These are phyloP conservation scores for Fusarium albidum DNA, from an alignment of 2,329 filamentous ascomycete genomes.

Conservation along the genomic window DNA sequence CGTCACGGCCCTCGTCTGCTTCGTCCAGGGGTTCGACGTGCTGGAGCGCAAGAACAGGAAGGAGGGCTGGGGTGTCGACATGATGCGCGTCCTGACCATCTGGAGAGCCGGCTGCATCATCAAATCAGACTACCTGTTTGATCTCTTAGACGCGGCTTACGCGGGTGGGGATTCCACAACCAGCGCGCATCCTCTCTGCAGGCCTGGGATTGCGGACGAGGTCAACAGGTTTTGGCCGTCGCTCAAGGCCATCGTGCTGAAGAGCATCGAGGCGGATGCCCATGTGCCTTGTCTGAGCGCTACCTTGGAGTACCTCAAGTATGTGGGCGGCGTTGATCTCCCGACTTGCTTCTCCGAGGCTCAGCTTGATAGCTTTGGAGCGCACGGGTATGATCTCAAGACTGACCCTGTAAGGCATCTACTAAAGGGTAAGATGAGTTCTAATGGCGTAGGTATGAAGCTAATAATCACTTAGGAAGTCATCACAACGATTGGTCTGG, in stretches of 20 bases:
- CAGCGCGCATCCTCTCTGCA: conserved; percentile 45
- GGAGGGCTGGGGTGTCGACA: conserved; percentile 67
- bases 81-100: conserved; percentile 62
- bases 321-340: conserved; percentile 64
- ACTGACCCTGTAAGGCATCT: conserved; percentile 14
- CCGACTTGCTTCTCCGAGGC: conserved; percentile 76
- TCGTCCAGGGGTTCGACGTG: conserved; percentile 71
- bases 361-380: conserved; percentile 75
- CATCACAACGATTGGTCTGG: conserved; percentile 14
- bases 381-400: conserved; percentile 50
- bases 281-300: conserved; percentile 67
- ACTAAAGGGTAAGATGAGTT: conserved; percentile 5
- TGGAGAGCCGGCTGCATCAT: conserved; percentile 79
- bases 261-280: conserved; percentile 63
- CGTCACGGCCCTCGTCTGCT: conserved; percentile 66
- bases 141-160: conserved; percentile 61
- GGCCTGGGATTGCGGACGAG: conserved; percentile 51
- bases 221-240: conserved; percentile 58
- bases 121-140: conserved; percentile 69
- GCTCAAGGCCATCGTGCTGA: conserved; percentile 64
- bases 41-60: conserved; percentile 66
- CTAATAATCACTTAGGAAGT: conserved; percentile 1
- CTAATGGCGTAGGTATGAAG: not conserved
- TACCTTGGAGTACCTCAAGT: conserved; percentile 73
- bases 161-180: conserved; percentile 44